Base-by-base conservation (phyloP, 1,139 yeast genomes). In the Sugiyamaella japonica region DNA sequence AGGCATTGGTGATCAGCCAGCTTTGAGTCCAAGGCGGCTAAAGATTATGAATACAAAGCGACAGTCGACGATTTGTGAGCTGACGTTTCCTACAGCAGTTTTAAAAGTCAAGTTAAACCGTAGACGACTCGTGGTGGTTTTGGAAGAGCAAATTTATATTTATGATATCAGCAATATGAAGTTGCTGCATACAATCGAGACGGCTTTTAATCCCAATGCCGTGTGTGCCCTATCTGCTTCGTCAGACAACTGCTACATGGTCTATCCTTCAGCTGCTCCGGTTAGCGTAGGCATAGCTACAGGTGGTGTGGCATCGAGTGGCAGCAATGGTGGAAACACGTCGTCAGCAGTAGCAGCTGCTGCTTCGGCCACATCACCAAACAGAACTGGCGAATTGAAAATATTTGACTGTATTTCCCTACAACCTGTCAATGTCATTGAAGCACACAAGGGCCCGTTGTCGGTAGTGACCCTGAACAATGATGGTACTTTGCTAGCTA, bases 151-250 rank as follows among this genome's bases (percentile, higher is more conserved):
- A 68, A 85, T 93, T 7, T 90, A 88, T 71, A 82, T 93, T 50
- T 93, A 93, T 70, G 97, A 93, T 66, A 86, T 93, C 43, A 78
- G 85, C 47, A 87, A 86, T 63, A 90, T 93, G 97, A 84, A 85
- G 65, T 76, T 93, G 42, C 73, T 93, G 49, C 96, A 90, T 69
- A 89, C 95, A 0, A 85, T 93, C 52, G 97, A 91, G 66, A 87
- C 95, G 0, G 78, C 85, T 38, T 83, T 89, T n/a, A 86, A 87
- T 64, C 74, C 81, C 0, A 54, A 53, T 10, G 77, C 76, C 10
- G 70, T 83, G 8, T 79, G 84, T 61, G 83, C 91, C 0, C 70
- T 88, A 44, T 84, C 96, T 0, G 81, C 88, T n/a, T 78, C 82
- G 1, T 74, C 77, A 8, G 84, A 82, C 4, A 78, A 81, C 62